Percentiles rank a stretch among this genome's conserved stretches.
Conservation (phyloP, 352 stramenopile species). For the Globisporangium canariense region DNA sequence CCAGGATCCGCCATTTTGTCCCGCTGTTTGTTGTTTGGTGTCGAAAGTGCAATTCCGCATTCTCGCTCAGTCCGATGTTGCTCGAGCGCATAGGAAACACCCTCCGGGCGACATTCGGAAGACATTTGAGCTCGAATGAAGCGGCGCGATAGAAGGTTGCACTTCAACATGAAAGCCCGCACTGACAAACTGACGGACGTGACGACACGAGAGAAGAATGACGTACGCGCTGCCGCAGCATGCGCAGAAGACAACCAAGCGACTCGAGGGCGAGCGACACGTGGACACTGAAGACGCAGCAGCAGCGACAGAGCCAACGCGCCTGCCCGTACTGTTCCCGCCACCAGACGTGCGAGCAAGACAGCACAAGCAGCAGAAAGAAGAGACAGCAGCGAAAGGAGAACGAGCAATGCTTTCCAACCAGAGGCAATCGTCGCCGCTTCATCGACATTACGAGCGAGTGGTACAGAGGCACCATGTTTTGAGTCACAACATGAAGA, state of each 20-base stretch:
- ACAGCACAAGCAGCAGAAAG: not conserved
- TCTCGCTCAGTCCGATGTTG: not conserved
- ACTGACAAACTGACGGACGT: not conserved
- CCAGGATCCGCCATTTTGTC: conserved; percentile 9
- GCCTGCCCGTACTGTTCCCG: not conserved
- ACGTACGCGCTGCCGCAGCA: conserved; percentile 1
- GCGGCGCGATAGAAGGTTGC: not conserved
- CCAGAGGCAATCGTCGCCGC: not conserved
- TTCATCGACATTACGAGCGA: not conserved
- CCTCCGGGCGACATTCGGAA: no score
- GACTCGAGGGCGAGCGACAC: not conserved
- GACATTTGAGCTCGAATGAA: not conserved
- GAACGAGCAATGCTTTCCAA: not conserved
- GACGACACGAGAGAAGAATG: conserved; percentile 1
- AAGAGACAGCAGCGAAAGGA: not conserved
- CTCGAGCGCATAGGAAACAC: no score
- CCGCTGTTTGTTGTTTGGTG: not conserved
- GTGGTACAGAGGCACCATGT: no score
- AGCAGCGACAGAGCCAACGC: not conserved
- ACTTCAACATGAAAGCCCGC: conserved; percentile 2
- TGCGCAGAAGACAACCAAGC: no score
- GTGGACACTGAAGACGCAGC: not conserved
- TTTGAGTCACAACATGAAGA: not conserved
- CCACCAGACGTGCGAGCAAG: not conserved
- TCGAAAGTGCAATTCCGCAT: not conserved